Evolutionary conservation across 352 stramenopile species (phyloP).

Genomic region (Globisporangium spiculum): DNA sequence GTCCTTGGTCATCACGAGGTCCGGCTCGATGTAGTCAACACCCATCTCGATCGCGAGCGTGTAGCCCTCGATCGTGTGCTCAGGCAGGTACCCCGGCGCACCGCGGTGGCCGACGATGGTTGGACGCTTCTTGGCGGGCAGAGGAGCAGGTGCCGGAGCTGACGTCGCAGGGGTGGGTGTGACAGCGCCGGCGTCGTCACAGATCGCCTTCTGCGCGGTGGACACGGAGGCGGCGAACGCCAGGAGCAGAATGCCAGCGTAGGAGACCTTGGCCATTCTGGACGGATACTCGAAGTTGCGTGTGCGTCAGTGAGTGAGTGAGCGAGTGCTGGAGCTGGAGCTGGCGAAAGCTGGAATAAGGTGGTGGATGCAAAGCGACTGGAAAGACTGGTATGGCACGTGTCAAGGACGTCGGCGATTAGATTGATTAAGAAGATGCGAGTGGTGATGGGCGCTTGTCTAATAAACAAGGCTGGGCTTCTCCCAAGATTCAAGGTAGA

Average conservation of each 20-base stretch:
- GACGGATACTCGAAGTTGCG: neutral
- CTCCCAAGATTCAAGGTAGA: neutral
- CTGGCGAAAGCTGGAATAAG: neutral
- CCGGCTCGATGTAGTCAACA: slow-evolving; percentile 90
- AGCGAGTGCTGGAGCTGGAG: neutral
- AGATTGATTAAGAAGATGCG: neutral
- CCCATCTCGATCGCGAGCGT: slow-evolving; percentile 86
- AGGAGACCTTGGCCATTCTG: slow-evolving; percentile 45
- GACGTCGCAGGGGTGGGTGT: slow-evolving; percentile 8
- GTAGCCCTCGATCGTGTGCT: slow-evolving; percentile 90
- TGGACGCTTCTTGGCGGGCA: slow-evolving; percentile 33
- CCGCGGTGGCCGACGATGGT: slow-evolving; percentile 83
- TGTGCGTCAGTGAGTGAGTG: neutral
- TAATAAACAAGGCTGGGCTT: neutral
- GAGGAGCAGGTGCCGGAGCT: neutral
- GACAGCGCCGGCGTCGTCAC: slow-evolving; percentile 18
- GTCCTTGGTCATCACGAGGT: slow-evolving; percentile 88
- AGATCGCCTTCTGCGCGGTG: slow-evolving; percentile 23
- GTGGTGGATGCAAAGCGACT: neutral
- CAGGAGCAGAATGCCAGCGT: slow-evolving; percentile 25
- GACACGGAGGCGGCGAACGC: slow-evolving; percentile 23
- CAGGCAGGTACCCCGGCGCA: slow-evolving; percentile 87
- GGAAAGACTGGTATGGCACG: neutral
- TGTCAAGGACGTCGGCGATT: neutral
- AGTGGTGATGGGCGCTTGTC: neutral